Conservation (phyloP, 1,139 yeast genomes). For the Suzukiozyma palmioleophila region DNA sequence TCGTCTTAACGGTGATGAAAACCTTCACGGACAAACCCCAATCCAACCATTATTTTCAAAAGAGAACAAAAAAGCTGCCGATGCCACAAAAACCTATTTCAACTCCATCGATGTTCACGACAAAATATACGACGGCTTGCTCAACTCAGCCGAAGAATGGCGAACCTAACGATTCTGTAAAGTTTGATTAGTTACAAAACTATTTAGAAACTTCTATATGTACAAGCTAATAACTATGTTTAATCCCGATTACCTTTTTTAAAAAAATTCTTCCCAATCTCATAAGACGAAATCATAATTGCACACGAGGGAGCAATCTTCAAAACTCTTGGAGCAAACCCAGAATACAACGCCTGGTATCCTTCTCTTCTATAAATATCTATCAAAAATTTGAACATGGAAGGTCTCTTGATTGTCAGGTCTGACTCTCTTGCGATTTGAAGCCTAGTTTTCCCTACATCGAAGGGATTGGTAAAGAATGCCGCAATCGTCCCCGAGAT, state of each 20-base stretch:
- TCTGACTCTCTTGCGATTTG: constrained; percentile 51
- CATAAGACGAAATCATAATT: constrained; percentile 95
- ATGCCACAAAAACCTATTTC: not conserved
- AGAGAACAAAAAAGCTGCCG: not conserved
- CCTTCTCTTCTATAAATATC: constrained; percentile 74
- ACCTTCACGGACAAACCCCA: not conserved
- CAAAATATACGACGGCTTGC: not conserved
- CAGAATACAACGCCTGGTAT: constrained; percentile 70
- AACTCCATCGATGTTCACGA: not conserved
- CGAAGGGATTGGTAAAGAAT: constrained; percentile 85
- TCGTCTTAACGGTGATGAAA: not conserved
- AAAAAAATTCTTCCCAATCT: constrained; percentile 73
- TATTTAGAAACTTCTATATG: not conserved
- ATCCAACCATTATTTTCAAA: not conserved
- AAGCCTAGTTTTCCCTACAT: constrained; percentile 91
- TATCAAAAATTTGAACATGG: constrained; percentile 64
- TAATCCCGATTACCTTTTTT: constrained; percentile 17
- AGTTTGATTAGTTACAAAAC: not conserved
- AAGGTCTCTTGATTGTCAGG: constrained; percentile 21
- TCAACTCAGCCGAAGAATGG: constrained; percentile 3
- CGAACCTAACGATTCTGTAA: not conserved
- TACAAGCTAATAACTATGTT: not conserved
- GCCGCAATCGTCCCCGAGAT: constrained; percentile 86
- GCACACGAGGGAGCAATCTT: constrained; percentile 98
- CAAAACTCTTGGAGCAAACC: constrained; percentile 77